Conservation (phyloP, 116 monocot species). For the Papilionanthe hybrid region DNA sequence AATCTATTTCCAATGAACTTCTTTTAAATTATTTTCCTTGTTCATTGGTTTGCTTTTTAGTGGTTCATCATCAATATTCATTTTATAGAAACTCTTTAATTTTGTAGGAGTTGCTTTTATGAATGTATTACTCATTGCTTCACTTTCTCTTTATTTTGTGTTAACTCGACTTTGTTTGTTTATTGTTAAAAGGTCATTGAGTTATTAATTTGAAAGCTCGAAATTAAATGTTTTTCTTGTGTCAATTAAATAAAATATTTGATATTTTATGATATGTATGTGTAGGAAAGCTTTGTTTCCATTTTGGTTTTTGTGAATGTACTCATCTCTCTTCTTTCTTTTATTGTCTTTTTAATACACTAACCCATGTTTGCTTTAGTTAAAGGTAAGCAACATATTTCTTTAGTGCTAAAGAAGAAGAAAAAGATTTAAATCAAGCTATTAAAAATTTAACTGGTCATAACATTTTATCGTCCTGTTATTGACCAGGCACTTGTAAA, state of each 20-base stretch:
- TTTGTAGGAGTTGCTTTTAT: background rate
- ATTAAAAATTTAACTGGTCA: background rate
- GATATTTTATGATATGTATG: background rate
- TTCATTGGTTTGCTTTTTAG: background rate
- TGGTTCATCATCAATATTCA: background rate
- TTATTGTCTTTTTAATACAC: background rate
- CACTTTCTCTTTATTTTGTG: background rate
- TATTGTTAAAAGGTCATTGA: background rate
- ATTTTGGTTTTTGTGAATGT: background rate
- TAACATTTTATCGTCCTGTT: background rate
- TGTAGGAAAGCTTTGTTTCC: background rate
- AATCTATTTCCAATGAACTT: background rate
- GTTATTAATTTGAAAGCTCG: background rate
- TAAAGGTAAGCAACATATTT: background rate
- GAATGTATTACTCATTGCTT: background rate
- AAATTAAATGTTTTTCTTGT: background rate
- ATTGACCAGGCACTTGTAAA: slow-evolving; percentile 42
- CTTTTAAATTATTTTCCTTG: background rate
- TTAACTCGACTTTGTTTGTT: background rate
- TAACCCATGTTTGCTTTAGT: background rate
- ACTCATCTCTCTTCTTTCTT: background rate
- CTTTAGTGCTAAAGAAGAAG: background rate
- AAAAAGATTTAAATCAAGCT: background rate
- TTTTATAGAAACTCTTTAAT: background rate
- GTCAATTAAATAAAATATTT: background rate